Base-by-base conservation (phyloP, 176 grass and related monocot genomes). In the Saccharum officinarum region DNA sequence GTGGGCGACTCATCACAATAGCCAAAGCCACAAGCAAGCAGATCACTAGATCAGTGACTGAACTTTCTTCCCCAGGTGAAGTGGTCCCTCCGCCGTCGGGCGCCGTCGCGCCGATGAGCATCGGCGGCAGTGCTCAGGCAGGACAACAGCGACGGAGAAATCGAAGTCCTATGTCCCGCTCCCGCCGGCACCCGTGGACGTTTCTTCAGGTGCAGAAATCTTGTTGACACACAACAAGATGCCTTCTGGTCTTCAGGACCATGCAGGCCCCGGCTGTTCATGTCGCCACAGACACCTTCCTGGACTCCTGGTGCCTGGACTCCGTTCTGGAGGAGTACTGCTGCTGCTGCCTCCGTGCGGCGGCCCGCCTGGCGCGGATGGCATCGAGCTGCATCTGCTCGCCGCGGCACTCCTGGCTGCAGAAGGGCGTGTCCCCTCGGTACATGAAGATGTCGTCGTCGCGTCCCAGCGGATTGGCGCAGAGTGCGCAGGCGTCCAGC, bases 361-460 rank as follows among this genome's bases (percentile, higher is more conserved):
- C 12, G 45, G 60, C 64, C 40, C n/a, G 46, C 76, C 87, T 60
- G 0, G 38, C 60, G 11, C 41, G 54, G 59, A 78, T 12, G 77
- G 71, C 88, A 78, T 94, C 92, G 28, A 81, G 64, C 73, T 91
- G 80, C 80, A 94, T 94, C 86, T 94, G 89, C 83, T 94, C 83
- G 80, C 78, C 20, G 7, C 92, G 71, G 66, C 94, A 97, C 40
- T 93, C 91, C 78, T 92, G 75, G 85, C 94, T 97, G 85, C 94
- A 97, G 87, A 97, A 93, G 17, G 94, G 91, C 5, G 89, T 90
- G 83, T 93, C 94, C 1, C 91, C 94, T 42, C 82, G 77, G 91
- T 94, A 94, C 92, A 94, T 95, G 90, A 90, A 95, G 79, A 92
- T 88, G 79, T 90, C 90, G 88, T 55, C 55, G 83, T 90, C 71